A percentile compares a stretch with the other conserved stretches of the same genome.
phyloP scores from a whole-genome alignment of 306 rosid species.

The cucumber (Cucumis sativus) region DNA sequence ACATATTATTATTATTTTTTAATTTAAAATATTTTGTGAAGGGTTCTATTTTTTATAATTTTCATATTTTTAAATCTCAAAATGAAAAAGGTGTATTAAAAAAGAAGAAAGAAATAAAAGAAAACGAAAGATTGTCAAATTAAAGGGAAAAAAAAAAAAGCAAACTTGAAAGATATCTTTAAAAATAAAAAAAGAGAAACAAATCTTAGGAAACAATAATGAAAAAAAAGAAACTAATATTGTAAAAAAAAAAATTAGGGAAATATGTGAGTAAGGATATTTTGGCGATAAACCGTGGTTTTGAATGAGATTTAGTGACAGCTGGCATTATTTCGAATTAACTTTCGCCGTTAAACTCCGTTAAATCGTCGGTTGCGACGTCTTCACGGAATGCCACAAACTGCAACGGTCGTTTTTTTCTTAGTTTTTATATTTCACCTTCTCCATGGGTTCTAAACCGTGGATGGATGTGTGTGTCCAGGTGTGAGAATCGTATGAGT shows the following conservation, averaged over 20 bases:
- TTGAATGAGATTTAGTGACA: not conserved
- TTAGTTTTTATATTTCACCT: not conserved
- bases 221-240: not conserved
- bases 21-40: too few species aligned
- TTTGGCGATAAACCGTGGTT: not conserved
- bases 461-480: not conserved
- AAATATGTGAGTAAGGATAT: not conserved
- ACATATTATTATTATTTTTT: too few species aligned
- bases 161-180: not conserved
- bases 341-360: conserved; percentile 1
- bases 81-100: not conserved
- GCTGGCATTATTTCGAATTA: not conserved
- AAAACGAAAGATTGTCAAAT: not conserved
- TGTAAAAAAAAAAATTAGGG: not conserved
- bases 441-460: not conserved
- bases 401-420: not conserved
- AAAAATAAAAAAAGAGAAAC: not conserved
- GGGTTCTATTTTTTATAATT: too few species aligned
- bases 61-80: too few species aligned
- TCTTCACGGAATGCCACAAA: not conserved
- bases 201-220: not conserved
- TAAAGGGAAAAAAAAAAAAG: not conserved
- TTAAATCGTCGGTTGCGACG: conserved; percentile 2
- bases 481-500: not conserved
- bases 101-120: not conserved